Conservation (phyloP, 2,329 filamentous ascomycete genomes). For the Chlorencoelia australis region DNA sequence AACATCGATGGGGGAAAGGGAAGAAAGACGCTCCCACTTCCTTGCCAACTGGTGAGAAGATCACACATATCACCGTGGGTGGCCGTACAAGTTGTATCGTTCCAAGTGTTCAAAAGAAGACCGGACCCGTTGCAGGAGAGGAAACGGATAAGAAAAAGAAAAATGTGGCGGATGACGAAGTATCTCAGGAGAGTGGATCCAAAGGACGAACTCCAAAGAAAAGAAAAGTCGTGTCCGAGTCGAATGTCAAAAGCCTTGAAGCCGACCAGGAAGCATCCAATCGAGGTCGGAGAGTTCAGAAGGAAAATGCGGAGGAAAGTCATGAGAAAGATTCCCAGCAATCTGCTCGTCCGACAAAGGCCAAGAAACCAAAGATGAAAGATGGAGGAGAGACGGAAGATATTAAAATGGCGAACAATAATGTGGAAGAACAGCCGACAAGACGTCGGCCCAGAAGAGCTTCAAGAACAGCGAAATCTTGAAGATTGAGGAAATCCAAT, state of each 20-base stretch:
- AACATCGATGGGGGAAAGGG: conserved; percentile 81
- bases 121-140: conserved; percentile 20
- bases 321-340: neutral
- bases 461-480: conserved; percentile 1
- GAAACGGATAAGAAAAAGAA: conserved; percentile 22
- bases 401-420: neutral
- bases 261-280: neutral
- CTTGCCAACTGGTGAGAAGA: conserved; percentile 75
- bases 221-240: conserved; percentile 3
- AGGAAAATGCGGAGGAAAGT: neutral
- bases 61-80: conserved; percentile 80
- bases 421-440: neutral
- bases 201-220: conserved; percentile 1
- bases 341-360: conserved; percentile 2
- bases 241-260: neutral
- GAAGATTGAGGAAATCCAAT: too few species aligned
- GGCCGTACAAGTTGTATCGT: conserved; percentile 87
- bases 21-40: conserved; percentile 58
- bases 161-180: conserved; percentile 33
- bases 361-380: conserved; percentile 7
- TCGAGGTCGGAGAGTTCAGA: neutral
- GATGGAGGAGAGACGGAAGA: conserved; percentile 3
- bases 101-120: conserved; percentile 76
- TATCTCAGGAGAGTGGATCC: neutral
- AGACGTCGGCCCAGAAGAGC: conserved; percentile 7